phyloP scores from a whole-genome alignment of 106 monocot genomes.

The Narthecium ossifragum region DNA sequence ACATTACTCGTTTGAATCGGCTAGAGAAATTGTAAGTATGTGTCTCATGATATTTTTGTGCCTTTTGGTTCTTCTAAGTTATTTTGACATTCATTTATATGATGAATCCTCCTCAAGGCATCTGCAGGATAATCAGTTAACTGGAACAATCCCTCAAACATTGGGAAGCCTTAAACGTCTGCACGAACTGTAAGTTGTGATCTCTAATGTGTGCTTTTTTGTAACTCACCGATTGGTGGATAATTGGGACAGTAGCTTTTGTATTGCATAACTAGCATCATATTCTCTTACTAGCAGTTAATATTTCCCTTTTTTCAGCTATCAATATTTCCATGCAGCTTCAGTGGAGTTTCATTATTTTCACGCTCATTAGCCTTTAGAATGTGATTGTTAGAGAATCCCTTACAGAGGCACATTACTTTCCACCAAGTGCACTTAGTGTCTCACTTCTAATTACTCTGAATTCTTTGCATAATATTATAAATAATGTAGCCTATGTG shows the following conservation, averaged over 20 bases:
- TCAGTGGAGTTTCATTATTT: background rate
- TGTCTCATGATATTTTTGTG: constrained; percentile 6
- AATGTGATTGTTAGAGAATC: background rate
- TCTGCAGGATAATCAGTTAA: constrained; percentile 75
- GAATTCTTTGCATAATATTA: no score
- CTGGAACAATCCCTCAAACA: constrained; percentile 54
- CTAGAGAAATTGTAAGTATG: constrained; percentile 56
- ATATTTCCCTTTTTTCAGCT: no score
- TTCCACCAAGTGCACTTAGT: no score
- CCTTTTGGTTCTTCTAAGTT: background rate
- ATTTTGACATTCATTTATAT: constrained; percentile 7
- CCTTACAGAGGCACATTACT: no score
- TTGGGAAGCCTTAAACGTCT: constrained; percentile 41
- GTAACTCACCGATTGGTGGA: no score
- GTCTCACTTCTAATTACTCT: no score
- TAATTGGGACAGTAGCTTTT: no score
- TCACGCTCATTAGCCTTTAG: background rate
- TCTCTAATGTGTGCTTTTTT: background rate
- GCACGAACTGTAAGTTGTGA: constrained; percentile 62
- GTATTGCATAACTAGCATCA: no score
- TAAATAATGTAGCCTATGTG: no score
- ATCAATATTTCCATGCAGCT: background rate
- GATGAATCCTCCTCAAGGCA: constrained; percentile 33
- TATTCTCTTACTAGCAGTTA: no score
- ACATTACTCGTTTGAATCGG: constrained; percentile 36